phyloP scores from a whole-genome alignment of 345 rosid genomes.

The Erysimum cheiranthoides region DNA sequence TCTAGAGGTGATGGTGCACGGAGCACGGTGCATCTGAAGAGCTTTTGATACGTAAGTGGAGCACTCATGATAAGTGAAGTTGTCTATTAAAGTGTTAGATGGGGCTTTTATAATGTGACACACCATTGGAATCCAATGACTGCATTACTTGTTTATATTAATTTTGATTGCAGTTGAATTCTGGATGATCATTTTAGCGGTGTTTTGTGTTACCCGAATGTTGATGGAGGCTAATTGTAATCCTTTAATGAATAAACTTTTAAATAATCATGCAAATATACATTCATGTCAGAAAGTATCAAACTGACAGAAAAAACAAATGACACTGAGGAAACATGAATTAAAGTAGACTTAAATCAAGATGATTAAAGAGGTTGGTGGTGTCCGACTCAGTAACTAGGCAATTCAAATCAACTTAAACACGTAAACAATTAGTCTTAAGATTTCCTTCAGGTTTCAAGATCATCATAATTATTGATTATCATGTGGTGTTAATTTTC shows the following conservation, averaged over 20 bases:
- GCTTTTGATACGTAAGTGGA: constrained; percentile 48
- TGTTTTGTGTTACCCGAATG: constrained; percentile 8
- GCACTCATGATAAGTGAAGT: constrained; percentile 44
- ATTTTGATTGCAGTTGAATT: constrained; percentile 1
- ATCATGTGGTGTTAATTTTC: background rate
- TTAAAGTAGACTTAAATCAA: background rate
- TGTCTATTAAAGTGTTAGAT: constrained; percentile 40
- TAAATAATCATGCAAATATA: background rate
- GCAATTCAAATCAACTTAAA: background rate
- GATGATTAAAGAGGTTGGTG: background rate
- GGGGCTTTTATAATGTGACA: constrained; percentile 25
- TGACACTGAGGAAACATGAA: background rate
- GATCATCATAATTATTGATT: background rate
- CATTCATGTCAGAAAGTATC: background rate
- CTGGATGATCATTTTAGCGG: background rate
- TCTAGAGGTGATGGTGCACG: constrained; percentile 26
- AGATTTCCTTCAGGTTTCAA: background rate
- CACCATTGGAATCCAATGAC: constrained; percentile 43
- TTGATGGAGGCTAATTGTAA: constrained; percentile 4
- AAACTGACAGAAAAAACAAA: background rate
- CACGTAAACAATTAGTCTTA: background rate
- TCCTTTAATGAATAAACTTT: background rate
- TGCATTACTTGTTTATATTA: background rate
- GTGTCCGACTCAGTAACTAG: constrained; percentile 2
- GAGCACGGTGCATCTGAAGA: constrained; percentile 27